Evolutionary conservation across 352 stramenopile genomes (phyloP), one percentile per base, ranked within the genome.

Genomic region (Pelagophyceae sp.): DNA sequence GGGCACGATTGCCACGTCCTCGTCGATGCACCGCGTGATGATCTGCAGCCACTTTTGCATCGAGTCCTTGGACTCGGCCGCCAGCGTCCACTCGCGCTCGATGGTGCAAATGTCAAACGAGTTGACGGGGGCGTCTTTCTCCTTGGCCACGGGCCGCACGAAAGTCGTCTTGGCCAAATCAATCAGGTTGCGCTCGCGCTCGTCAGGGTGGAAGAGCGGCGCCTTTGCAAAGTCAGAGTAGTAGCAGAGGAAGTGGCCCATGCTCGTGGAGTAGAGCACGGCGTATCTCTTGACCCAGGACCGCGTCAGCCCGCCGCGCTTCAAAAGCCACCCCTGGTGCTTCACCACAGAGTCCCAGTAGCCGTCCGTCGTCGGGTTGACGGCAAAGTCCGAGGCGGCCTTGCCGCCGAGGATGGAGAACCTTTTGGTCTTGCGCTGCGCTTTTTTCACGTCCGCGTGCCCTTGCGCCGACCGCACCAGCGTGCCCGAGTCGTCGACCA

Each of bases 191-290:
- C 82, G 80, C 58, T 86, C 80, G 58, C 69, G 63, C 29, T 80
- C 78, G 38, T 75, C 72, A 29, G 75, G 51, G 38, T 72, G 76
- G 76, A 79, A 86, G 63, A 86, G 80, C 29, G 82, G 82, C 29
- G 81, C 71, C 31, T 86, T 81, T 23, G 75, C 77, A 23, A 84
- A 81, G 50, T 86, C 82, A n/a, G 75, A 72, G 72, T 86, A 86
- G 77, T 86, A 86, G 31, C 76, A 80, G 23, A 86, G 72, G 60
- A 83, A 86, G 74, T 85, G 82, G 33, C 82, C 82, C 79, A 85
- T 82, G 20, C 77, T 74, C 32, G 82, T 86, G n/a, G 65, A 72
- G 50, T 83, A 86, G 17, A 86, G 70, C 6, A 86, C 82, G 60
- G 85, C 85, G 77, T 86, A 86, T 0, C 82, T 77, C 80, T 81